Percentiles rank a stretch among this genome's conserved stretches.
Evolutionary conservation across 2,329 filamentous ascomycete genomes (phyloP).

Genomic region (Penicillium sp.): DNA sequence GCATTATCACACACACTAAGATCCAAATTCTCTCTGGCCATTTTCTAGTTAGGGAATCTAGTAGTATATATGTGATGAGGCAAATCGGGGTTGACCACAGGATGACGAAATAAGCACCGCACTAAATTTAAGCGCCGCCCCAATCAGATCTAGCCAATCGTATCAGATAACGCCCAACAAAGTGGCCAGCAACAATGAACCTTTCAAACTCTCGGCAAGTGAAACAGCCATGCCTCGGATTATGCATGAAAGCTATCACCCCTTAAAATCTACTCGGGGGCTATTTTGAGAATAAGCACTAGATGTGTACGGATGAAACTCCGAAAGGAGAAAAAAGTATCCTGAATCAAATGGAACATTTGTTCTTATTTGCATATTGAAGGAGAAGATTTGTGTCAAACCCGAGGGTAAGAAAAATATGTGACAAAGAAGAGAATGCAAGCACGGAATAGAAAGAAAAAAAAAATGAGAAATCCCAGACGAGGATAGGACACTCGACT

Average conservation of each 20-base stretch:
- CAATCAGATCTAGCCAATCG: not conserved
- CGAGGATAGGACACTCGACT: not conserved
- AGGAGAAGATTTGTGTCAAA: not conserved
- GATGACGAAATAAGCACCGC: slow-evolving; percentile 5
- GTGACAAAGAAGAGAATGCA: not conserved
- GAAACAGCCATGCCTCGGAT: slow-evolving; percentile 5
- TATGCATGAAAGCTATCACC: not conserved
- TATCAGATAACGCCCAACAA: slow-evolving; percentile 7
- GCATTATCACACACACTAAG: no score
- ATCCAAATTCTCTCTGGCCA: not conserved
- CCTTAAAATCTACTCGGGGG: not conserved
- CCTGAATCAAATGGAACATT: not conserved
- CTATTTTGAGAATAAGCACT: not conserved
- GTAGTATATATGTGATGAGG: no score
- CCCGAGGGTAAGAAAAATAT: not conserved
- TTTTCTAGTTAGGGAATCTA: not conserved
- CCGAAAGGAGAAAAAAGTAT: not conserved
- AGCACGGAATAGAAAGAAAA: not conserved
- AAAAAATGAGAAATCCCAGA: not conserved
- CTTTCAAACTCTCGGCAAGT: slow-evolving; percentile 1
- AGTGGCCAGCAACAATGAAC: not conserved
- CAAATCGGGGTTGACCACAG: not conserved
- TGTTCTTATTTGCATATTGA: not conserved
- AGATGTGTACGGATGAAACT: not conserved
- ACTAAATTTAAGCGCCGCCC: not conserved